These are phyloP conservation scores for Acacia confusa DNA, from an alignment of 306 rosid genomes.

Conservation along the genomic window DNA sequence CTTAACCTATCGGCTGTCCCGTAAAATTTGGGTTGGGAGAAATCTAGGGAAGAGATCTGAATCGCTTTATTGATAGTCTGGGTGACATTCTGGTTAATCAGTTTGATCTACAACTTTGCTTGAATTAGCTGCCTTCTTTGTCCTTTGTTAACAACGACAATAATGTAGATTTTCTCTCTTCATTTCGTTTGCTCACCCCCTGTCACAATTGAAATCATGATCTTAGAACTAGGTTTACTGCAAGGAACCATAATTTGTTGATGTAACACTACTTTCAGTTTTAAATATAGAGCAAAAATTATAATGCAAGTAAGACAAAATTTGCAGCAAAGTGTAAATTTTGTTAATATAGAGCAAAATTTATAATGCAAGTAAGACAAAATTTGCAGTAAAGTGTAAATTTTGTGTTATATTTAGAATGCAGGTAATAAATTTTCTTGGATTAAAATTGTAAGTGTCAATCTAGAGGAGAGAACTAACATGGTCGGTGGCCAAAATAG, in stretches of 20 bases:
- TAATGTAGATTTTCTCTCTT: slow-evolving; percentile 32
- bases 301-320: too few species aligned
- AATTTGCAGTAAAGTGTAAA: too few species aligned
- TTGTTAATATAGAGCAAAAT: too few species aligned
- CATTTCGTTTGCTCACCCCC: slow-evolving; percentile 30
- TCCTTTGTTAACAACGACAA: slow-evolving; percentile 33
- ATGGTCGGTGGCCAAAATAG: not conserved
- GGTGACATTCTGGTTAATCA: slow-evolving; percentile 15
- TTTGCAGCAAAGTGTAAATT: too few species aligned
- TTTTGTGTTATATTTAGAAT: too few species aligned
- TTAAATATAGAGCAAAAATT: too few species aligned
- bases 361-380: too few species aligned
- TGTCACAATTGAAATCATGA: slow-evolving; percentile 26
- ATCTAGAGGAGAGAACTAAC: slow-evolving; percentile 47
- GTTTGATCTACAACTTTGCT: slow-evolving; percentile 17
- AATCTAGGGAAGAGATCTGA: slow-evolving; percentile 4
- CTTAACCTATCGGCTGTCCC: slow-evolving; percentile 17
- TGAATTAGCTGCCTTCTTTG: slow-evolving; percentile 31
- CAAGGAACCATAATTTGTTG: not conserved
- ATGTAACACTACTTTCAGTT: too few species aligned
- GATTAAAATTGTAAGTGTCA: not conserved
- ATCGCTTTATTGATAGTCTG: slow-evolving; percentile 24
- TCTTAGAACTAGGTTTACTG: not conserved
- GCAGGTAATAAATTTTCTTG: not conserved
- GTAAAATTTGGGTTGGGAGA: slow-evolving; percentile 22